A percentile compares a stretch with the other conserved stretches of the same genome.
phyloP scores from a whole-genome alignment of 164 flowering plant species.

The Umbellularia californica region DNA sequence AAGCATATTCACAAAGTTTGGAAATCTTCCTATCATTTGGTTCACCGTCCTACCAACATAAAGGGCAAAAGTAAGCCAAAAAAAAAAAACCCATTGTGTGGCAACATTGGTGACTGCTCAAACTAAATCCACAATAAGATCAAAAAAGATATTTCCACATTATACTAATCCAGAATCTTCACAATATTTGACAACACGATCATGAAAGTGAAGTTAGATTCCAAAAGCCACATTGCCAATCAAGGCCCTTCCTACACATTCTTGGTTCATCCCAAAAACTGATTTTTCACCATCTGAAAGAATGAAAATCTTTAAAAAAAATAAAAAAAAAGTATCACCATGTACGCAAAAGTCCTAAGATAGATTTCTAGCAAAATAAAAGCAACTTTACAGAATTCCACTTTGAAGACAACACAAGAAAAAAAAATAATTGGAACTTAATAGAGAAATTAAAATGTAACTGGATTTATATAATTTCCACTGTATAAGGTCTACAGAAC shows the following conservation, averaged over 20 bases:
- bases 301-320: not conserved
- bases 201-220: not conserved
- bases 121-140: not conserved
- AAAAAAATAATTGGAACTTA: not conserved
- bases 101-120: not conserved
- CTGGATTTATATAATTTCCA: not conserved
- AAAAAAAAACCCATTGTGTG: not conserved
- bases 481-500: not conserved
- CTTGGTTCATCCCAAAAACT: not conserved
- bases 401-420: not conserved
- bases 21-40: slow-evolving; percentile 78
- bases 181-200: not conserved
- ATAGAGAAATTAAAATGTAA: too few relatives aligned
- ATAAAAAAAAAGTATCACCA: not conserved
- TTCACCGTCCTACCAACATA: slow-evolving; percentile 50
- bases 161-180: not conserved
- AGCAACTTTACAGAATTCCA: not conserved
- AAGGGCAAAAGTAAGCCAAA: not conserved
- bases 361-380: not conserved
- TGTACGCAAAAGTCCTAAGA: not conserved
- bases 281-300: not conserved
- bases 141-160: not conserved
- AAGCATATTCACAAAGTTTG: slow-evolving; percentile 81
- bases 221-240: not conserved
- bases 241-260: not conserved